Evolutionary conservation across 1,284 basidiomycete genomes (phyloP).

Genomic region (Pisolithus thermaeus): DNA sequence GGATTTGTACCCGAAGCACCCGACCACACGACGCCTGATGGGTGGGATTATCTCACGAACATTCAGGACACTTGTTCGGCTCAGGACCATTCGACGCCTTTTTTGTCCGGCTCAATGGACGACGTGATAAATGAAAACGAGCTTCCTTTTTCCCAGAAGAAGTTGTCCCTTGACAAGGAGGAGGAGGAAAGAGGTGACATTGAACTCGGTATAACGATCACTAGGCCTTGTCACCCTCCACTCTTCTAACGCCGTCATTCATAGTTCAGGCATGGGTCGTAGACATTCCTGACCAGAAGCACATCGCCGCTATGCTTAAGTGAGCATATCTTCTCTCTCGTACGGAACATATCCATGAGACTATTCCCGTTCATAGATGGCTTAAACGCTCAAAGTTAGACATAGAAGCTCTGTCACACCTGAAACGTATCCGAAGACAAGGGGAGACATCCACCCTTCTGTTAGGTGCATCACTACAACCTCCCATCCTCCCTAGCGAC

Average conservation of each 20-base stretch:
- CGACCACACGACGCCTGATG: slow-evolving; percentile 25
- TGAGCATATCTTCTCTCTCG: slow-evolving; percentile 29
- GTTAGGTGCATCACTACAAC: slow-evolving; percentile 34
- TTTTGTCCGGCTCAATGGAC: slow-evolving; percentile 30
- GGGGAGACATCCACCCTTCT: slow-evolving; percentile 46
- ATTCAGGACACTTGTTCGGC: slow-evolving; percentile 22
- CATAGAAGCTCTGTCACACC: slow-evolving; percentile 58
- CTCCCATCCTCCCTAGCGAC: slow-evolving; percentile 34
- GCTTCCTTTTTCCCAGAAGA: slow-evolving; percentile 59
- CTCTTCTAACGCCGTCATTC: slow-evolving; percentile 5
- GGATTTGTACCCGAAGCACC: slow-evolving; percentile 16
- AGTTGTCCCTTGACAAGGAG: slow-evolving; percentile 44
- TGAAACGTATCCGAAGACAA: slow-evolving; percentile 72
- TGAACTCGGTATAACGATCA: slow-evolving; percentile 38
- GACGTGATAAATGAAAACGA: slow-evolving; percentile 48
- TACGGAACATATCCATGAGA: slow-evolving; percentile 2
- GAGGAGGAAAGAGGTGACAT: slow-evolving; percentile 59
- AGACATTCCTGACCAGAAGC: slow-evolving; percentile 66
- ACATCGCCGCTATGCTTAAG: slow-evolving; percentile 64
- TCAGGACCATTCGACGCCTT: slow-evolving; percentile 24
- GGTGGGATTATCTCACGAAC: slow-evolving; percentile 39
- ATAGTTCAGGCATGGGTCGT: slow-evolving; percentile 72
- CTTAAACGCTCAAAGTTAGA: slow-evolving; percentile 57
- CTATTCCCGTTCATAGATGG: slow-evolving; percentile 44
- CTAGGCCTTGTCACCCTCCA: background rate